Conservation (phyloP, 1,139 yeast genomes). For the Saccharomycopsis phalli region DNA sequence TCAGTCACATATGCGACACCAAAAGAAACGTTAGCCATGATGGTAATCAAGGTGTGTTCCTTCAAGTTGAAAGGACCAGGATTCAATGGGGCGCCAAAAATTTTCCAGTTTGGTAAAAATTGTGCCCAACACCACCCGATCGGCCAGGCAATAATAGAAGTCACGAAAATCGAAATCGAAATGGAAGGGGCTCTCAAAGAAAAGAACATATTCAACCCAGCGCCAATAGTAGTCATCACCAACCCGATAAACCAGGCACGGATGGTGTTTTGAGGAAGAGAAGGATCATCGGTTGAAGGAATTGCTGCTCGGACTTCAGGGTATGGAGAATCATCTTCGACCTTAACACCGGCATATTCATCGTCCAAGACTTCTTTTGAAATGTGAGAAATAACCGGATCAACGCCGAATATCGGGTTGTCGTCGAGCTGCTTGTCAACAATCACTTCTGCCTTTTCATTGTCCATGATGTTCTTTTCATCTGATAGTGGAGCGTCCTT, state of each 20-base stretch:
- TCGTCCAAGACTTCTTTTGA: constrained; percentile 24
- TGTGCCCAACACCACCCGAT: constrained; percentile 45
- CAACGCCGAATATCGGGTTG: constrained; percentile 11
- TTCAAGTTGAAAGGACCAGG: constrained; percentile 58
- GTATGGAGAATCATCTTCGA: constrained; percentile 49
- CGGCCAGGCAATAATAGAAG: constrained; percentile 57
- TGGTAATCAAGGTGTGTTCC: constrained; percentile 57
- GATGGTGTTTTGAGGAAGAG: constrained; percentile 48
- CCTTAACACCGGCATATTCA: constrained; percentile 32
- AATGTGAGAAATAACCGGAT: constrained; percentile 18
- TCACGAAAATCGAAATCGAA: constrained; percentile 43
- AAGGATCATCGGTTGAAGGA: constrained; percentile 49
- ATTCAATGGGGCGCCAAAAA: constrained; percentile 42
- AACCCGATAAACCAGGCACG: constrained; percentile 51
- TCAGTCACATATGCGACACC: constrained; percentile 59
- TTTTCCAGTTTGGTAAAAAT: constrained; percentile 38
- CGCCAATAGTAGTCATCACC: constrained; percentile 48
- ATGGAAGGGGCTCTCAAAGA: constrained; percentile 51
- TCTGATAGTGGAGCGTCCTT: constrained; percentile 15
- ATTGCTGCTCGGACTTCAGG: constrained; percentile 67
- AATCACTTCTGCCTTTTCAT: constrained; percentile 14
- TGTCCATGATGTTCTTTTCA: constrained; percentile 14
- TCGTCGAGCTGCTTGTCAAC: constrained; percentile 8
- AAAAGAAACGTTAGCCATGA: constrained; percentile 51
- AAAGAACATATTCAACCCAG: constrained; percentile 52